Base-by-base conservation (phyloP, 371 early-diverging fungal species). In the Rhizomucor miehei region DNA sequence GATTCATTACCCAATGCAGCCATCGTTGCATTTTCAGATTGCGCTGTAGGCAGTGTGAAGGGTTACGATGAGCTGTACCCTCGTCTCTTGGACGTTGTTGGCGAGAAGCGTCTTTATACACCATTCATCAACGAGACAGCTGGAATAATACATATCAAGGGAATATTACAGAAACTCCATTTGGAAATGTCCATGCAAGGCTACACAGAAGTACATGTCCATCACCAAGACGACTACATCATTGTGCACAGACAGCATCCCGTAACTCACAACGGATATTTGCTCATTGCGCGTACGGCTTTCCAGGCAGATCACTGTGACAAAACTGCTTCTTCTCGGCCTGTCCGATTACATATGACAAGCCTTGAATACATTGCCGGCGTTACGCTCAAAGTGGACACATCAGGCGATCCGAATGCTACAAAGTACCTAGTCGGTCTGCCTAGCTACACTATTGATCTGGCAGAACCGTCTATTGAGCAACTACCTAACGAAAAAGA, bases 11-110 rank as follows among this genome's bases (percentile, higher is more conserved):
- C 97, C 10, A 94, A 92, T 69, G 90, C 94, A 4, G 97, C 95
- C 6, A 65, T 95, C 2, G 95, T 95, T 1, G 86, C 89, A 3
- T 91, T 98, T 85, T 79, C 93, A 0, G 86, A 83, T 37, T 92
- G 93, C 64, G 95, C 98, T 9, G 78, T 89, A 25, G 99, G 98
- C 8, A 93, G 94, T 48, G 93, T 91, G n/a, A 91, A 92, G 57
- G 98, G 98, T 1, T 98, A 94, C 63, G 99, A 98, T 60, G 95
- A 95, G 66, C 62, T 94, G 11, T 91, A 94, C 37, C 95, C 95
- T 1, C 64, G 82, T 45, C 74, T 90, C 3, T 70, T 96, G 35
- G 88, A 98, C 60, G 75, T 98, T 19, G 97, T 96, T 0, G 81
- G 79, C 4, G 99, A 98, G 69, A 83, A 73, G 11, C 82, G 95